These are phyloP conservation scores for Sarcocystis neurona DNA, from an alignment of 169 alveolate genomes.

Conservation along the genomic window DNA sequence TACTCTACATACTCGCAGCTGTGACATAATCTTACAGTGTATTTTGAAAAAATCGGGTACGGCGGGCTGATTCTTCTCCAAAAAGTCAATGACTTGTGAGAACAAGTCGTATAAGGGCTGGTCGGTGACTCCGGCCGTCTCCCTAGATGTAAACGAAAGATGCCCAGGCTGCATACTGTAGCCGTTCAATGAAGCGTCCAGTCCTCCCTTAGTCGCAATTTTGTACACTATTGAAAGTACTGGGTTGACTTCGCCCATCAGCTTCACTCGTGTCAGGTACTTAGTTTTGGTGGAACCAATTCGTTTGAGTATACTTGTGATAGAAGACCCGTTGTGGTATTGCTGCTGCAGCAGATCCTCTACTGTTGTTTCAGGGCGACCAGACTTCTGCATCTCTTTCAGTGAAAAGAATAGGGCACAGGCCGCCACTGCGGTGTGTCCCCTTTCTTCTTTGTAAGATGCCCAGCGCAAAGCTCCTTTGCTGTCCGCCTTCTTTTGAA, in stretches of 20 bases:
- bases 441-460: no score
- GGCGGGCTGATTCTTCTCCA: background rate
- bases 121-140: background rate
- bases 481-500: no score
- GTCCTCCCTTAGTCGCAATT: background rate
- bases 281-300: background rate
- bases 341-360: background rate
- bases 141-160: background rate
- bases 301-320: background rate
- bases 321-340: conserved; percentile 6
- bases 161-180: background rate
- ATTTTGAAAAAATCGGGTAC: conserved; percentile 11
- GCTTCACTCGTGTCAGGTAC: background rate
- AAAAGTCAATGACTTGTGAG: background rate
- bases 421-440: no score
- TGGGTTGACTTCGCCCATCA: background rate
- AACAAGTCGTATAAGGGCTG: background rate
- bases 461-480: no score
- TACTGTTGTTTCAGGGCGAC: background rate
- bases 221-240: background rate
- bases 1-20: background rate
- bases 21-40: background rate
- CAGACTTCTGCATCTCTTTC: background rate
- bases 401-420: background rate
- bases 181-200: conserved; percentile 4